Evolutionary conservation across 2,329 filamentous ascomycete genomes (phyloP), one percentile per base, ranked within the genome.

Genomic region (Aspergillus pseudoterreus): DNA sequence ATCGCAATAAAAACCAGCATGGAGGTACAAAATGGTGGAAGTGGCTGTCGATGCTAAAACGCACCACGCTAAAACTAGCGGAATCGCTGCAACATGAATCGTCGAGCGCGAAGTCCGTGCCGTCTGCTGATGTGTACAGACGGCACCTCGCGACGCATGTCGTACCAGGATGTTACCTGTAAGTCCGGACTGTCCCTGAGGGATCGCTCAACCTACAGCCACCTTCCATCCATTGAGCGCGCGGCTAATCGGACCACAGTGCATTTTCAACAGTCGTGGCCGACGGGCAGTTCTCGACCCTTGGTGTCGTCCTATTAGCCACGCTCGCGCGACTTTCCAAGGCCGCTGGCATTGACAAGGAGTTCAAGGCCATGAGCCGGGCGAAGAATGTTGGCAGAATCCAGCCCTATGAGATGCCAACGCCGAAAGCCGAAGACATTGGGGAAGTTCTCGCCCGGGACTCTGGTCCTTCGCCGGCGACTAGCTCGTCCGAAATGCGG

Each of bases 1-100:
- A 90, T 67, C 89, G 91, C 63, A 94, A 96, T 76, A 86, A 85
- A 66, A 97, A 96, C 74, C 92, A 97, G 74, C 92, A 97, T 71
- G 85, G 85, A 50, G 78, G 81, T 56, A 82, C 85, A 27, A 82
- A 84, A 65, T 99, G 92, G 92, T 97, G 88, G 83, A 82, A 84
- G 62, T 77, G 76, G 63, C 83, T 96, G 55, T 80, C 80, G 48
- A 79, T 86, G 57, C 79, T 96, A 57, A 84, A 89, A 33, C 86
- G 88, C 43, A 79, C 84, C 51, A 68, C 87, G 8, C 72, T 73
- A 8, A 78, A 79, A 49, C 73, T 96, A 2, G 61, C 78, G 1
- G 50, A 67, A 43, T 75, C 75, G 17, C 55, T 79, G 39, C 58
- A 71, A 53, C 66, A 70, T 15, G 75, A 36, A 22, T 36, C 22